Conservation (phyloP, 148 eudicot species). For the Rhododendron simsii region DNA sequence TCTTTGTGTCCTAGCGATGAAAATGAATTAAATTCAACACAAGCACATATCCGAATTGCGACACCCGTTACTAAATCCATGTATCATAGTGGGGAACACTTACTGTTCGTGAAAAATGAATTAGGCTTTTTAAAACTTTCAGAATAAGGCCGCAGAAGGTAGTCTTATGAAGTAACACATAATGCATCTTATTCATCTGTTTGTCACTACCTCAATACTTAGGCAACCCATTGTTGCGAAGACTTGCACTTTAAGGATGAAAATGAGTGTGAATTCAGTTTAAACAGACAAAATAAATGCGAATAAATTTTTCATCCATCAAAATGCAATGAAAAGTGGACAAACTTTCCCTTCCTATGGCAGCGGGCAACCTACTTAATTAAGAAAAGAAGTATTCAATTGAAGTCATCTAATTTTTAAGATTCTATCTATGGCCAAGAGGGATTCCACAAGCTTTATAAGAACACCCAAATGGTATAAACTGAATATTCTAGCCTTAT, state of each 20-base stretch:
- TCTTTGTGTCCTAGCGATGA: neutral
- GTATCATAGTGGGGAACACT: neutral
- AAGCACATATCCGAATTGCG: neutral
- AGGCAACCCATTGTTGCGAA: neutral
- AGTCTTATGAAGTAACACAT: neutral
- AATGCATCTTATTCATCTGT: neutral
- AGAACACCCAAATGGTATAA: neutral
- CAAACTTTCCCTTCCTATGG: neutral
- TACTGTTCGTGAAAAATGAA: neutral
- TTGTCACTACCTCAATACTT: neutral
- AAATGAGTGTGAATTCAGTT: neutral
- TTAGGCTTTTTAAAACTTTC: neutral
- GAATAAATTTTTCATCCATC: neutral
- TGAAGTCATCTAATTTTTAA: neutral
- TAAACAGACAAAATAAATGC: neutral
- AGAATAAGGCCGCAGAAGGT: neutral
- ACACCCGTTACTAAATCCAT: neutral
- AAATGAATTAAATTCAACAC: neutral
- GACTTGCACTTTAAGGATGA: neutral
- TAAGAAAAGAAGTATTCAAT: neutral
- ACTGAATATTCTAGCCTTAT: neutral
- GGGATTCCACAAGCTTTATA: neutral
- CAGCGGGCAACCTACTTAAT: neutral
- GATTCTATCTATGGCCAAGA: neutral
- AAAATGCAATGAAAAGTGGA: neutral